Evolutionary conservation across 2,329 filamentous ascomycete genomes (phyloP), one percentile per base, ranked within the genome.

Genomic region (Ceratocystis diversiconidia): DNA sequence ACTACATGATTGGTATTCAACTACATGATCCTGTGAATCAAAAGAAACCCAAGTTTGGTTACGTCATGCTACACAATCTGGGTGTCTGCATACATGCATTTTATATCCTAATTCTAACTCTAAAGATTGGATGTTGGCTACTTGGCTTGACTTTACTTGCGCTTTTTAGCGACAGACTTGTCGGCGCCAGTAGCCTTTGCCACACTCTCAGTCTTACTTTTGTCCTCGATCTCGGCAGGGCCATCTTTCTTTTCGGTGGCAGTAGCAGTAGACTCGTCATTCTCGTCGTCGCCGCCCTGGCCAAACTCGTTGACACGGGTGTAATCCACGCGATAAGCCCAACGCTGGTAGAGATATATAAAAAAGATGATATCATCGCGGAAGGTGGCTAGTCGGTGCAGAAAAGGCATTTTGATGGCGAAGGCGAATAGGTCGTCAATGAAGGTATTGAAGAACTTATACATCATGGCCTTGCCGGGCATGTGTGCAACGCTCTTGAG

Each of bases 361-460:
- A 99, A 99, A 81, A 99, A 99, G 73, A 99, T 97, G 70, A 99
- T 81, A 73, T 99, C 94, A 74, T 99, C 94, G 68, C 94, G 83
- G 69, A 99, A 82, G 0, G 94, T 97, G 0, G 94, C 91, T 62
- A 99, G 80, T 17, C 94, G 85, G 76, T 99, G 94, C 63, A 99
- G 80, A 69, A 92, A 85, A 0, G 94, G 94, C 94, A 99, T 99
- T 79, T 97, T 97, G 79, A 99, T 96, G 48, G 94, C 99, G 73
- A 97, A 99, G 1, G 94, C 94, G 73, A 99, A 99, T 41, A 99
- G 80, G 73, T 99, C 94, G 76, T 99, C 94, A 74, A 99, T 97
- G 75, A 99, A 99, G 4, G 94, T 97, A 79, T 97, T 96, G 70
- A 97, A 79, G 77, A 96, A 96, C 78, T 97, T 96, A 83, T 96